Base-by-base conservation (phyloP, 306 rosid genomes). In the Begonia masoniana region DNA sequence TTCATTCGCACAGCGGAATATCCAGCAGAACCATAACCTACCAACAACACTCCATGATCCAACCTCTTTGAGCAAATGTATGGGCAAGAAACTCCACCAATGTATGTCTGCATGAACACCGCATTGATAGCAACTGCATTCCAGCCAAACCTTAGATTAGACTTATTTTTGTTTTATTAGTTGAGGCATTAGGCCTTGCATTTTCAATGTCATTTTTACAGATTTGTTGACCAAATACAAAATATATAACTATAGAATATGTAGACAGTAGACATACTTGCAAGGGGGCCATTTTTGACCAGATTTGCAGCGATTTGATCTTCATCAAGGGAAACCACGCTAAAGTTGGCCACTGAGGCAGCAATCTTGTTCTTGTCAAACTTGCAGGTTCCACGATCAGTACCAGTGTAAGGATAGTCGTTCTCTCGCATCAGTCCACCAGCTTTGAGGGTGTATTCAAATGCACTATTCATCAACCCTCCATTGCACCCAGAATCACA, bases 21-120 rank as follows among this genome's bases (percentile, higher is more conserved):
- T 6, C 73, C 87, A 5, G 63, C 71, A 1, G 84, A 61, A 42
- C 96, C 91, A 62, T 76, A 83, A 4, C 96, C 96, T 35, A 87
- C 96, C 47, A 83, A 53, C 50, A 87, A 65, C 5, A 81, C 96
- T 2, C 94, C 96, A 31, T 87, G 96, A 70, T 87, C 73, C 14
- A 68, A 46, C 31, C 78, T 42, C 75, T 43, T 83, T 56, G 94
- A 78, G 63, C 96, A 83, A 48, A 87, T 64, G 71, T 74, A 81
- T 11, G 94, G 96, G 72, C 96, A 87, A 41, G 96, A 87, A 6
- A 87, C 96, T 43, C 96, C 96, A 6, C 88, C 84, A 0, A 87
- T 47, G 50, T 87, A 83, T 52, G 96, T 87, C 65, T 87, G 96
- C 96, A 87, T 83, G 65, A 62, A 87, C 56, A 70, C 96, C 9